Conservation (phyloP, 176 grass and related monocot species). For the Elymus sibiricus region DNA sequence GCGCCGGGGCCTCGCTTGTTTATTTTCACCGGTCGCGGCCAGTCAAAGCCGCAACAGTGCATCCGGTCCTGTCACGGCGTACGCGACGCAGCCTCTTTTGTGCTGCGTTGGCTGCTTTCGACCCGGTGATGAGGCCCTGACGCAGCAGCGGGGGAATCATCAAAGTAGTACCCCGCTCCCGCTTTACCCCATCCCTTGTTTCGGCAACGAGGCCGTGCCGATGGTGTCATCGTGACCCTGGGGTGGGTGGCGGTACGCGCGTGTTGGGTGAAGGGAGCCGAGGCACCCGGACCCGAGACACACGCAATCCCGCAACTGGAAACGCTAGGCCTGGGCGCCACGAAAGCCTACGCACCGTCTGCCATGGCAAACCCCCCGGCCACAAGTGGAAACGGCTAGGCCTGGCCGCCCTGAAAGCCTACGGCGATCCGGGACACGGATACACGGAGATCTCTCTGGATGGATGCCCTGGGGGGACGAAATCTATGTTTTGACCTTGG, state of each 20-base stretch:
- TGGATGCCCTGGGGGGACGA: too few relatives aligned
- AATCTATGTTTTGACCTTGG: too few relatives aligned
- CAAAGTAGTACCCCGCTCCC: not conserved
- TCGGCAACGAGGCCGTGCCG: too few relatives aligned
- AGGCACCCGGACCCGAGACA: too few relatives aligned
- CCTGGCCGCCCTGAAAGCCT: not conserved
- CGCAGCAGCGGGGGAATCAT: not conserved
- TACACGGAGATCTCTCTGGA: not conserved
- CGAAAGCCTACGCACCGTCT: not conserved
- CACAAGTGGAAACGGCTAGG: not conserved
- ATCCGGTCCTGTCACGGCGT: not conserved
- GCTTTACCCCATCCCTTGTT: too few relatives aligned
- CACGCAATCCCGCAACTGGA: not conserved
- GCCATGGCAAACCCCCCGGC: not conserved
- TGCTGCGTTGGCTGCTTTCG: not conserved
- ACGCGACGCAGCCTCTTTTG: not conserved
- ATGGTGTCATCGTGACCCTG: too few relatives aligned
- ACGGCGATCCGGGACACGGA: not conserved
- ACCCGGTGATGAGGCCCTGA: not conserved
- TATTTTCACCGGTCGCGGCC: not conserved
- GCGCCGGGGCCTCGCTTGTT: not conserved
- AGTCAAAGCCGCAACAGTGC: conserved; percentile 19
- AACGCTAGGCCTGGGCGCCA: not conserved
- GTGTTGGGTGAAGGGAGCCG: too few relatives aligned
- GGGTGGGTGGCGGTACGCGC: too few relatives aligned